Evolutionary conservation across 1,284 basidiomycete species (phyloP).

Genomic region (Inonotus hispidus): DNA sequence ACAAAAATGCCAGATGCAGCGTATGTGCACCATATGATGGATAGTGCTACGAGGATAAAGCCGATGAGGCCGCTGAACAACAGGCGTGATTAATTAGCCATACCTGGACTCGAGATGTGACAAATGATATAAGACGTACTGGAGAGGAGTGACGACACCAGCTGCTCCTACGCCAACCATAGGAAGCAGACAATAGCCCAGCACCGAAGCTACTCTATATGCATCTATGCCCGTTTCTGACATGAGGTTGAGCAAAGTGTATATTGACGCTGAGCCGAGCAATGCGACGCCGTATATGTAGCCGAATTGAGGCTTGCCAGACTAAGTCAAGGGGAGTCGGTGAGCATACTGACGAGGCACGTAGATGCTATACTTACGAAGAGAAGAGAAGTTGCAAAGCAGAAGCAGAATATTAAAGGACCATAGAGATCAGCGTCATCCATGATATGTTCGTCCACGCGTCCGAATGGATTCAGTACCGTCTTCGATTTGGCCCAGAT

Average conservation of each 20-base stretch:
- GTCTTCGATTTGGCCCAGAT: constrained; percentile 93
- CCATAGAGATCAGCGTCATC: constrained; percentile 98
- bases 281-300: constrained; percentile 98
- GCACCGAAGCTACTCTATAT: constrained; percentile 91
- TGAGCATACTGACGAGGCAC: neutral
- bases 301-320: constrained; percentile 97
- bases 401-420: constrained; percentile 91
- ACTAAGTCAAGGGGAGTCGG: constrained; percentile 41
- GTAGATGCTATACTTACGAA: constrained; percentile 58
- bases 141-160: constrained; percentile 82
- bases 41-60: constrained; percentile 74
- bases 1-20: constrained; percentile 93
- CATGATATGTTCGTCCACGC: constrained; percentile 94
- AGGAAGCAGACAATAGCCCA: constrained; percentile 95
- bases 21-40: constrained; percentile 93
- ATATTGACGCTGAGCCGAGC: constrained; percentile 91
- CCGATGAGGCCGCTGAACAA: constrained; percentile 67
- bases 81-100: constrained; percentile 13
- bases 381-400: constrained; percentile 88
- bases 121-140: constrained; percentile 53
- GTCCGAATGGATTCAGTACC: constrained; percentile 88
- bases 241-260: constrained; percentile 96
- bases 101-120: constrained; percentile 14
- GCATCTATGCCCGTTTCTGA: constrained; percentile 94
- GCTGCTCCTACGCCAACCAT: constrained; percentile 95